Evolutionary conservation across 108 stramenopile genomes (phyloP), one percentile per base, ranked within the genome.

Genomic region (Asterionellopsis glacialis): DNA sequence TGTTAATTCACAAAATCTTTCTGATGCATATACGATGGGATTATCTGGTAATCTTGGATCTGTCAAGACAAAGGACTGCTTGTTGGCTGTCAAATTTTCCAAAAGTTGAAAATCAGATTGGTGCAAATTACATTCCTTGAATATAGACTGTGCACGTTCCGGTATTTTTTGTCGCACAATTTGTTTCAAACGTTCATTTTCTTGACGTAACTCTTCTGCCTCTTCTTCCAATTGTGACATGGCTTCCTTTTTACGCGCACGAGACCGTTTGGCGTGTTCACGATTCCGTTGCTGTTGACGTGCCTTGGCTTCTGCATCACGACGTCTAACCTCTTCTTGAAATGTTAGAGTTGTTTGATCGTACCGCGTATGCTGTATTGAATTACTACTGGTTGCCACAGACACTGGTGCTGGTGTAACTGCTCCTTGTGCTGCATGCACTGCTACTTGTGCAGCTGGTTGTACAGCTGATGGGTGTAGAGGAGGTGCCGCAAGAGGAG

Each of bases 211-310:
- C 7, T 33, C 33, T 33, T 33, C 33, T 2, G 33, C 33, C 7
- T 33, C 33, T 33, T 33, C 33, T 33, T 33, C 33, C 7, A 33
- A 33, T 33, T 33, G 33, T 7, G 33, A 33, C 33, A 33, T 33
- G 33, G 33, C 33, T 7, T 33, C 33, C 74, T 98, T 98, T 76
- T 96, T 98, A 18, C 97, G 80, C 10, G 96, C 94, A 11, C 97
- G 83, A 49, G 91, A 93, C 12, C 96, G 87, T 64, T 96, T 96
- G 3, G 97, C 97, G 65, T 98, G 97, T 75, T 98, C 97, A 28
- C 97, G 69, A 59, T 98, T 98, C 38, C 96, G 69, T 79, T 87
- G 84, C 25, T 95, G 76, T 49, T 87, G 70, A 23, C 48, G 48
- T 23, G 48, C 22, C 33, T 33, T 33, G 33, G 33, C 33, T 5